Evolutionary conservation across 179 eudicot species (phyloP), one percentile per base, ranked within the genome.

Genomic region (Monotropa hypopitys): DNA sequence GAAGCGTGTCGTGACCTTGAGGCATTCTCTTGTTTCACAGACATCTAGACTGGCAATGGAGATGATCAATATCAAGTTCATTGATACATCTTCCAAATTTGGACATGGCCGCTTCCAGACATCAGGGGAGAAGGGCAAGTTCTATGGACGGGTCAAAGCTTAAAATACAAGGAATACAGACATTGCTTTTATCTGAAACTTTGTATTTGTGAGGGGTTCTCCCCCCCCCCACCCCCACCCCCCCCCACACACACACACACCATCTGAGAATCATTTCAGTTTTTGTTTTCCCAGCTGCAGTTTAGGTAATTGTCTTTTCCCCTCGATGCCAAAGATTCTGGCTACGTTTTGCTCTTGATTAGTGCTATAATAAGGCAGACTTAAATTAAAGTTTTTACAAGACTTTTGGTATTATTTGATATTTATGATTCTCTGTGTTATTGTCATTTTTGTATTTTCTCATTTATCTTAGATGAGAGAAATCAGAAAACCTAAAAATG

Each of bases 31-130:
- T 72, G 57, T 86, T 77, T 83, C 85, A 69, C 93, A 88, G 78
- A 86, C 93, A 10, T 86, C 88, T 1, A 79, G 93, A 72, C 59
- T 84, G 38, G 93, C 91, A 1, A 18, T 86, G 81, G 93, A 89
- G 83, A 83, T 78, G 6, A 85, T 88, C 70, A 85, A 84, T 23
- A 81, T 88, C 75, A 89, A 89, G 84, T 88, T 89, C 77, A 85
- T 88, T 1, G 92, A 89, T 66, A 85, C 90, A 0, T 86, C 92
- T 30, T 86, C 92, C 61, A 89, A 86, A 76, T 86, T 86, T 57
- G 90, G 93, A 47, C 93, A 89, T 76, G 91, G 90, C n/a, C 87
- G 89, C 69, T 89, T 88, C 90, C 93, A 89, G 81, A 88, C 90
- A 26, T 47, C 83, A 7, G 77, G 81, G 51, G 93, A 89, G 66